Evolutionary conservation across 2,329 filamentous ascomycete species (phyloP), one percentile per base, ranked within the genome.

Genomic region (Fusarium sp.): DNA sequence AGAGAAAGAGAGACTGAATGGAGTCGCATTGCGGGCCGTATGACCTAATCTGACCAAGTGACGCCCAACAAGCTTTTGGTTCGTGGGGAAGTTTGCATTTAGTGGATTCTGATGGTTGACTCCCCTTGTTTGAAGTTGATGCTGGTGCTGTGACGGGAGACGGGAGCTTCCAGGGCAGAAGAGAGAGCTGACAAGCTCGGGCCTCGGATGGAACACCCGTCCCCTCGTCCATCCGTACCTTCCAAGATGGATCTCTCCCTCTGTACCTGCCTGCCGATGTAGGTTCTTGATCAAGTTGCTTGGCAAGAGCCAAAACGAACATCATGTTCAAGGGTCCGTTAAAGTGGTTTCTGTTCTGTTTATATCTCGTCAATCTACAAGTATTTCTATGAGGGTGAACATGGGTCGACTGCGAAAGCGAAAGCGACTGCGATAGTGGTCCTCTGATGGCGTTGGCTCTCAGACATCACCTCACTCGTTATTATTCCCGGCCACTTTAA

Each of bases 51-150:
- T 29, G 67, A 71, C 58, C 70, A 67, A 67, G 67, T 59, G 59
- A 56, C 67, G 40, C 61, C 59, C 71, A 68, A 73, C 71, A 73
- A 73, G 71, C 71, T 73, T 73, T 73, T 58, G 58, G 71, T 67
- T 68, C 73, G 71, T 71, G 70, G 71, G 71, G 70, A 73, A 73
- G 71, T 51, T 71, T 59, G 70, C 56, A 60, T 64, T 61, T 49
- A 61, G 70, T 66, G 56, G 73, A 51, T 73, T 64, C 63, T 64
- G 63, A 73, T 68, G 57, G 40, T 61, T 49, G 58, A 49, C 42
- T 61, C 40, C 57, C 57, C 42, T 61, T 49, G 42, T 62, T 53
- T 70, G 61, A 36, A 53, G 58, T 46, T 68, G 51, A 44, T 69
- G 64, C 31, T 29, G 56, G 17, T 42, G 35, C 7, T 57, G 33